Percentiles rank a stretch among this genome's conserved stretches.
Evolutionary conservation across 495 filamentous ascomycete genomes (phyloP).

Genomic region (Hypomontagnella submonticulosa): DNA sequence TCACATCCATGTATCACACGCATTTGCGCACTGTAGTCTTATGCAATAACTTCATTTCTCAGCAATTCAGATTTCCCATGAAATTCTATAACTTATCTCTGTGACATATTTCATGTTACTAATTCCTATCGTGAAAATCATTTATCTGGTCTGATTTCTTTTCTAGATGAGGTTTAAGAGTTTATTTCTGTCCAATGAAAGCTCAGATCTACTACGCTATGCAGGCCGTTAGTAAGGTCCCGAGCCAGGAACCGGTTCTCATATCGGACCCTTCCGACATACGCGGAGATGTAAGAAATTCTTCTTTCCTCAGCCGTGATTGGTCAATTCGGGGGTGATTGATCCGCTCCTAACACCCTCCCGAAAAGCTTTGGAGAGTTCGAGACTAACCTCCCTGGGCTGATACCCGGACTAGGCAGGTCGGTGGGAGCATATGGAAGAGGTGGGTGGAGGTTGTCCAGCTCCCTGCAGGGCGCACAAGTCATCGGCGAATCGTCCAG

Average conservation of each 20-base stretch:
- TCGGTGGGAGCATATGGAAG: constrained; percentile 5
- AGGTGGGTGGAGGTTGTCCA: constrained; percentile 7
- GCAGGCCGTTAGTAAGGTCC: constrained; percentile 12
- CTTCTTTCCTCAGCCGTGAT: constrained; percentile 2
- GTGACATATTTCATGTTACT: too few species aligned
- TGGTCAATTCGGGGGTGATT: constrained; percentile 33
- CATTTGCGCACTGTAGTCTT: too few species aligned
- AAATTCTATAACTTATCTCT: too few species aligned
- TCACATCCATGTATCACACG: too few species aligned
- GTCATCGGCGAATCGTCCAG: background rate
- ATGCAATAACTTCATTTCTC: too few species aligned
- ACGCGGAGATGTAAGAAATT: constrained; percentile 38
- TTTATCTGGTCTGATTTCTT: too few species aligned
- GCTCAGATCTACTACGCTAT: too few species aligned
- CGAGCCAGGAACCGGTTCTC: background rate
- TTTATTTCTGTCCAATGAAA: too few species aligned
- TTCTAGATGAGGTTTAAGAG: too few species aligned
- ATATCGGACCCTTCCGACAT: constrained; percentile 29
- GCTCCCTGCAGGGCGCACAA: background rate
- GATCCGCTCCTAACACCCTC: constrained; percentile 25
- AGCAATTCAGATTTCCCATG: too few species aligned
- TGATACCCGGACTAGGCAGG: constrained; percentile 36
- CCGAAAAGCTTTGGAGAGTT: constrained; percentile 7
- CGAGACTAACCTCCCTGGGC: constrained; percentile 7
- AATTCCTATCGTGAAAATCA: too few species aligned